Base-by-base conservation (phyloP, 176 grass and related monocot genomes). In the Pontederia paniculata region DNA sequence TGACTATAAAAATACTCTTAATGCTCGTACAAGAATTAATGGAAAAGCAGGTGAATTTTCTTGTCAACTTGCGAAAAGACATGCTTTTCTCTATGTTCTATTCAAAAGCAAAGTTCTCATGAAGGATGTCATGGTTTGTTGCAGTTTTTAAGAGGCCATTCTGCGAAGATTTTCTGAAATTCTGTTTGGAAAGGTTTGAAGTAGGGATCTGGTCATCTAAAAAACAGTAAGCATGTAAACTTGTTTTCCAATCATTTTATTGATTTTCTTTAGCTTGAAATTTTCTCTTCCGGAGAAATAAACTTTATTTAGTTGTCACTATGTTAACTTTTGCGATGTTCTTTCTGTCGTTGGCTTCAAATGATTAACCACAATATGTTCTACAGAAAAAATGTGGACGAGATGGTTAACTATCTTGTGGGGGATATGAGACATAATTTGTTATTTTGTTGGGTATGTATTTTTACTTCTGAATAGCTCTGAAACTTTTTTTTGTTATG, bases 391-490 rank as follows among this genome's bases (percentile, higher is more conserved):
- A 94, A 94, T 74, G 65, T 88, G 2, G 63, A 53, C 42, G 64
- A 73, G 14, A 62, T 77, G 41, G 70, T 88, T 67, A 17, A 94
- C 52, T 76, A 60, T 63, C 44, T 94, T 16, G 65, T 88, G 70
- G 79, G 58, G 48, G 74, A 78, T 81, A 58, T 83, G 73, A 81
- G 71, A 84, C 51, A 73, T 8, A 61, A 55, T 17, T 71, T 94
- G 61, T 65, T 81, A 51, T 94, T 94, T 88, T 94, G 80, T 74
- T 94, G 88, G 88, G 88, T 94, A 84, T 16, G 74, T 75, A 49
- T 43, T 63, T 12, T 25, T 25, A 58, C 21, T 37, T 28, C 12
- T 15, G 5, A 58, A 15, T 13, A 9, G 15, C 55, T 28, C 23
- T 48, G 20, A 13, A 21, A 12, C 15, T 9, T 63, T 22, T 21